A percentile compares a stretch with the other conserved stretches of the same genome.
phyloP scores from a whole-genome alignment of 352 stramenopile genomes.

The Blastocystis hominis region DNA sequence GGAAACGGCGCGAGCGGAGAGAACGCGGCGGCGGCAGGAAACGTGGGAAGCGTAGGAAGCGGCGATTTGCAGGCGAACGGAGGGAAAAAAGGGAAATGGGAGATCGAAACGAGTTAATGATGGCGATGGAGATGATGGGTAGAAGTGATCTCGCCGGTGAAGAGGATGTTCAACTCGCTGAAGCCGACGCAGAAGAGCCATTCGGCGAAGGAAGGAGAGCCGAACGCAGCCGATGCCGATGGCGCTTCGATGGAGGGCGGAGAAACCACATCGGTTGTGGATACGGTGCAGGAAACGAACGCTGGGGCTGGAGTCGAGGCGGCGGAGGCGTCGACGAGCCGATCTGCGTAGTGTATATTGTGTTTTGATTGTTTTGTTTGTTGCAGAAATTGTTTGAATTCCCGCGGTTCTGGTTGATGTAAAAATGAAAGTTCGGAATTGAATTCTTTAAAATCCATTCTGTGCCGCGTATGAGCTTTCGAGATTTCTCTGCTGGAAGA shows the following conservation, averaged over 20 bases:
- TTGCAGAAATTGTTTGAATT: background rate
- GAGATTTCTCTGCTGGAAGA: slow-evolving; percentile 16
- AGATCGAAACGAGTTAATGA: slow-evolving; percentile 18
- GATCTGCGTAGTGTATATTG: background rate
- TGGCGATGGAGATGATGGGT: background rate
- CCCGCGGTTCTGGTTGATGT: background rate
- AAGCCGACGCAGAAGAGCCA: slow-evolving; percentile 20
- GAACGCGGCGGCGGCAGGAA: background rate
- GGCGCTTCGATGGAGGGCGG: background rate
- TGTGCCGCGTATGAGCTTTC: slow-evolving; percentile 13
- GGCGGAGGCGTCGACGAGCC: background rate
- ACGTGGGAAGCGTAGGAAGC: background rate
- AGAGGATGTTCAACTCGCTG: slow-evolving; percentile 47
- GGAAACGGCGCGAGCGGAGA: background rate
- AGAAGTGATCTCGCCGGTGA: slow-evolving; percentile 48
- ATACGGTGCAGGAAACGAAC: background rate
- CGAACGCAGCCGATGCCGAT: background rate
- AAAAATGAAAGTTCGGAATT: background rate
- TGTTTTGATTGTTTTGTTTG: background rate
- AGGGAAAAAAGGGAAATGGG: slow-evolving; percentile 26
- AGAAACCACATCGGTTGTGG: background rate
- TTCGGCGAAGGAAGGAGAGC: background rate
- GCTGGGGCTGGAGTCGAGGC: background rate
- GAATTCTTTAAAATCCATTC: background rate
- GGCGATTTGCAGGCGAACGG: too few relatives aligned